Percentiles rank a stretch among this genome's conserved stretches.
Conservation (phyloP, 1,139 yeast species). For the Wickerhamomyces sp. region DNA sequence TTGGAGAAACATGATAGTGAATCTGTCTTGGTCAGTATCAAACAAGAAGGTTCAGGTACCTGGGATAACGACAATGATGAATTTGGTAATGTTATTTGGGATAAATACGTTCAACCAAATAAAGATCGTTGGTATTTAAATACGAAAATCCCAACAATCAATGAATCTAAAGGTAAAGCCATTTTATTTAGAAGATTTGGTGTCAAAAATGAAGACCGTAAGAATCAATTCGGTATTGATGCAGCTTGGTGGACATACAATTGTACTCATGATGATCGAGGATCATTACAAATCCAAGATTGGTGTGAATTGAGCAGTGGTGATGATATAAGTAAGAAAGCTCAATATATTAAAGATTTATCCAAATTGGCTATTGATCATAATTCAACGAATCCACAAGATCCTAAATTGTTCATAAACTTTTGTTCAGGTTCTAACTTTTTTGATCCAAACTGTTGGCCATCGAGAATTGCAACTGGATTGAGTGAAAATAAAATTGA, state of each 20-base stretch:
- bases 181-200: constrained; percentile 70
- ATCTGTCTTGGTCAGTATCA: constrained; percentile 61
- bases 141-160: constrained; percentile 50
- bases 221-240: constrained; percentile 52
- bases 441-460: constrained; percentile 73
- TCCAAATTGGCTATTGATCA: constrained; percentile 50
- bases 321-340: constrained; percentile 54
- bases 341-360: constrained; percentile 51
- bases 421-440: constrained; percentile 75
- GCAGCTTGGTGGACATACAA: constrained; percentile 68
- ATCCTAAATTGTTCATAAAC: constrained; percentile 61
- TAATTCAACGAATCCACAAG: constrained; percentile 37
- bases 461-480: constrained; percentile 56
- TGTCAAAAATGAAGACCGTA: constrained; percentile 41
- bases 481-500: constrained; percentile 44
- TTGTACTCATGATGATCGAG: constrained; percentile 61
- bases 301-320: constrained; percentile 58
- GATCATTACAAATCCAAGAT: constrained; percentile 64
- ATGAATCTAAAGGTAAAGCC: constrained; percentile 64
- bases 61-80: constrained; percentile 64
- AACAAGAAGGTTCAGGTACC: constrained; percentile 66
- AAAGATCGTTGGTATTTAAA: constrained; percentile 60
- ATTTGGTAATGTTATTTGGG: constrained; percentile 62
- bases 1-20: constrained; percentile 50
- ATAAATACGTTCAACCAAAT: constrained; percentile 45